These are phyloP conservation scores for Hypericum androsaemum DNA, from an alignment of 345 rosid species.

Conservation along the genomic window DNA sequence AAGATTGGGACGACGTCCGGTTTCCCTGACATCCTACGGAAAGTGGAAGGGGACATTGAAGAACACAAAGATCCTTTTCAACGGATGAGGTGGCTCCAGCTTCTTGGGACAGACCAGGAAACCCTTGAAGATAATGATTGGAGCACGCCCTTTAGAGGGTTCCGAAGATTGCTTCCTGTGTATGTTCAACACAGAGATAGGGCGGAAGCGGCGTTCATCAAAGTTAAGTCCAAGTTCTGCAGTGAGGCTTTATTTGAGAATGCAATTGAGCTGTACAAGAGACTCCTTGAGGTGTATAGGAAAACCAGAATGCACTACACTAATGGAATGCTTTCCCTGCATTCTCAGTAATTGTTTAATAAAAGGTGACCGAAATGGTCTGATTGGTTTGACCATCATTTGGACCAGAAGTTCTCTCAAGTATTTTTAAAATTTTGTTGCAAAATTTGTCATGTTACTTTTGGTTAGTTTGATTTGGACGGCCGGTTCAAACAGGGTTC, in stretches of 20 bases:
- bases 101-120: conserved; percentile 20
- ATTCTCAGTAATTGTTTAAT: conserved; percentile 12
- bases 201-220: conserved; percentile 25
- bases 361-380: too few species aligned
- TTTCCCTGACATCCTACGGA: conserved; percentile 24
- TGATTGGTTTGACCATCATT: too few species aligned
- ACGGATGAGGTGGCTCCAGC: conserved; percentile 36
- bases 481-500: too few species aligned
- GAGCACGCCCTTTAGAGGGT: conserved; percentile 9
- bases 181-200: conserved; percentile 18
- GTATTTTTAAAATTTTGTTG: too few species aligned
- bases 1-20: conserved; percentile 21
- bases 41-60: conserved; percentile 21
- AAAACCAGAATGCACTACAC: conserved; percentile 39
- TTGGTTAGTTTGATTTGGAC: too few species aligned
- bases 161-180: conserved; percentile 14
- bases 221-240: conserved; percentile 35
- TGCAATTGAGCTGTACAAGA: conserved; percentile 22
- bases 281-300: conserved; percentile 35
- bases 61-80: conserved; percentile 27
- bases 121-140: conserved; percentile 9
- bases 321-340: conserved; percentile 49
- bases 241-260: conserved; percentile 27
- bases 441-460: too few species aligned
- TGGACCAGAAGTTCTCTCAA: too few species aligned